Percentiles rank a stretch among this genome's conserved stretches.
phyloP scores from a whole-genome alignment of 495 filamentous ascomycete genomes.

The Usnea hakonensis region DNA sequence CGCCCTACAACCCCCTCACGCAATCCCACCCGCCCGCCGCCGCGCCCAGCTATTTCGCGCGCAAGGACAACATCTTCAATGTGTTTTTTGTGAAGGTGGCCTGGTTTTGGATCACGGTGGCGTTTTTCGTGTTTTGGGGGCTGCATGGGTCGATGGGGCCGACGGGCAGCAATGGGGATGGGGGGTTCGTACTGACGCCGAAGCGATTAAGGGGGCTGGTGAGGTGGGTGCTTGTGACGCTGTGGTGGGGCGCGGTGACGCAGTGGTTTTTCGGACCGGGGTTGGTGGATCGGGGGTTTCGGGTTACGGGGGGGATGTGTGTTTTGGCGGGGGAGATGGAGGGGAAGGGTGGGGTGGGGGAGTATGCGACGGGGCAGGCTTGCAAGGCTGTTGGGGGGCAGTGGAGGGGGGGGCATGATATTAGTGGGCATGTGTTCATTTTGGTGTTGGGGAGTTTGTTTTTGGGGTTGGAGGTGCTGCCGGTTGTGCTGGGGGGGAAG shows the following conservation, averaged over 20 bases:
- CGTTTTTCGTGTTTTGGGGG: conserved; percentile 55
- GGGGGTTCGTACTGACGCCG: conserved; percentile 29
- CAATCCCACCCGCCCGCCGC: conserved; percentile 51
- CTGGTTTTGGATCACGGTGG: conserved; percentile 79
- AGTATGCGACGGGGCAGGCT: conserved; percentile 62
- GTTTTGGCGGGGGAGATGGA: conserved; percentile 36
- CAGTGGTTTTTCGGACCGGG: conserved; percentile 95
- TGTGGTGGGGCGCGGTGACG: conserved; percentile 71
- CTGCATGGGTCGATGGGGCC: conserved; percentile 45
- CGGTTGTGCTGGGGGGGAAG: conserved; percentile 39
- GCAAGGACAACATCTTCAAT: conserved; percentile 88
- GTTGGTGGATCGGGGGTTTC: conserved; percentile 79
- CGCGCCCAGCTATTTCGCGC: conserved; percentile 83
- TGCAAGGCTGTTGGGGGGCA: conserved; percentile 73
- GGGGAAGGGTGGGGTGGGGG: conserved; percentile 27
- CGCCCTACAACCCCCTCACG: conserved; percentile 46
- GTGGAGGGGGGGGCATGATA: conserved; percentile 88
- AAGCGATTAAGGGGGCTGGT: conserved; percentile 44
- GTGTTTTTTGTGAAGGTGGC: conserved; percentile 86
- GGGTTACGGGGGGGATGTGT: conserved; percentile 75
- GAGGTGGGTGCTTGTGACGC: conserved; percentile 63
- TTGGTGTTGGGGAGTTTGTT: conserved; percentile 74
- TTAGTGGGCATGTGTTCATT: conserved; percentile 91
- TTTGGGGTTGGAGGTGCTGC: conserved; percentile 71
- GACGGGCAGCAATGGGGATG: neutral